phyloP scores from a whole-genome alignment of 2,329 filamentous ascomycete genomes.

The Hirsutella minnesotensis region DNA sequence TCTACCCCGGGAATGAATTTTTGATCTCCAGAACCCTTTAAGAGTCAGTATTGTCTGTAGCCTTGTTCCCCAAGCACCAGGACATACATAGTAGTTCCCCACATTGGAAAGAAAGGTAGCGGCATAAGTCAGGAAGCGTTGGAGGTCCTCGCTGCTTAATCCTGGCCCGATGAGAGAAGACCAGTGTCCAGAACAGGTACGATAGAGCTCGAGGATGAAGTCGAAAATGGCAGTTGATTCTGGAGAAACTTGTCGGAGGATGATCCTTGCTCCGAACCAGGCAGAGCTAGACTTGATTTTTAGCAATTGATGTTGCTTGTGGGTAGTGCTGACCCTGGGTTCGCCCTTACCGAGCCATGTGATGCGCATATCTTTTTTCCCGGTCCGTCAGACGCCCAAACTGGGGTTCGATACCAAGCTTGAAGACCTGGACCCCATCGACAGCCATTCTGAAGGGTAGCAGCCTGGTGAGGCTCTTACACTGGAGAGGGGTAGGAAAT shows the following conservation, averaged over 20 bases:
- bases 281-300: constrained; percentile 12
- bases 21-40: constrained; percentile 40
- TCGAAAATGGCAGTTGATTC: constrained; percentile 47
- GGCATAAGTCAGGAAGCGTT: constrained; percentile 41
- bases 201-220: constrained; percentile 42
- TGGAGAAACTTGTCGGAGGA: constrained; percentile 46
- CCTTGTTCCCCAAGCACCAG: not conserved
- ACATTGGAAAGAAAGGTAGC: constrained; percentile 46
- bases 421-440: too few relatives aligned
- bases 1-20: constrained; percentile 44
- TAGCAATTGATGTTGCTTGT: too few relatives aligned
- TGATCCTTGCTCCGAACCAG: constrained; percentile 42
- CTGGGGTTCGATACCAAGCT: too few relatives aligned
- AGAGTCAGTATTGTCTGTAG: constrained; percentile 2
- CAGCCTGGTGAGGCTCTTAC: too few relatives aligned
- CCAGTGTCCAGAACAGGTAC: constrained; percentile 39
- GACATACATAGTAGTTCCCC: constrained; percentile 44
- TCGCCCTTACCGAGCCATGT: too few relatives aligned
- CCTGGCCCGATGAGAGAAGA: constrained; percentile 25
- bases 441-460: too few relatives aligned
- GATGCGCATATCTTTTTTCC: too few relatives aligned
- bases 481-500: too few relatives aligned
- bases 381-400: too few relatives aligned
- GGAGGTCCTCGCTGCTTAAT: constrained; percentile 29
- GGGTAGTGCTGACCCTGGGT: too few relatives aligned